A percentile compares a stretch with the other conserved stretches of the same genome.
These are phyloP conservation scores for Metschnikowia reukaufii DNA, from an alignment of 805 yeast genomes.

Conservation along the genomic window DNA sequence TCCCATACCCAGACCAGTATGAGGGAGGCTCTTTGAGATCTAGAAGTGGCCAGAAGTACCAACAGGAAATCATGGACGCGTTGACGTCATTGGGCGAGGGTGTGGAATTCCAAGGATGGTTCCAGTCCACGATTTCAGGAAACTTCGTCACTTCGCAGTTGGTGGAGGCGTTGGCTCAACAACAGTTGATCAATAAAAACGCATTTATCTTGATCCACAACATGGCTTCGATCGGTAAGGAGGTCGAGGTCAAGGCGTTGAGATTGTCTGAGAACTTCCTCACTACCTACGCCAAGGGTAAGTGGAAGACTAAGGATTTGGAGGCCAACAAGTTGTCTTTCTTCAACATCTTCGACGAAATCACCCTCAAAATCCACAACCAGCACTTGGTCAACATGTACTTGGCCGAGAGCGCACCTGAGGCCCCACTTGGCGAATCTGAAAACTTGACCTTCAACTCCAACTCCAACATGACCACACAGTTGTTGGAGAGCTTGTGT, in stretches of 20 bases:
- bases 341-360: slow-evolving; percentile 68
- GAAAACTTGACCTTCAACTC: slow-evolving; percentile 43
- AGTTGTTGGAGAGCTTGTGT: slow-evolving; percentile 59
- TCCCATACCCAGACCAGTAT: slow-evolving; percentile 65
- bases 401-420: slow-evolving; percentile 34
- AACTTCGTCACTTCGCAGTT: slow-evolving; percentile 64
- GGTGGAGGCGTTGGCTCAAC: slow-evolving; percentile 66
- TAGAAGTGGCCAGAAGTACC: slow-evolving; percentile 64
- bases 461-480: slow-evolving; percentile 45
- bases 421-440: slow-evolving; percentile 25
- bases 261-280: slow-evolving; percentile 65
- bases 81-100: slow-evolving; percentile 65
- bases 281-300: slow-evolving; percentile 52
- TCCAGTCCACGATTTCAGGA: slow-evolving; percentile 68
- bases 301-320: slow-evolving; percentile 65
- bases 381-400: slow-evolving; percentile 63
- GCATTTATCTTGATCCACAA: slow-evolving; percentile 65
- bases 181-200: slow-evolving; percentile 57
- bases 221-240: slow-evolving; percentile 64
- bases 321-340: slow-evolving; percentile 59
- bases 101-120: slow-evolving; percentile 77
- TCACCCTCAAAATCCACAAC: slow-evolving; percentile 65
- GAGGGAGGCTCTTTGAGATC: slow-evolving; percentile 61
- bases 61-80: slow-evolving; percentile 62
- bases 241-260: slow-evolving; percentile 66